Base-by-base conservation (phyloP, 306 rosid species). In the Malus sieversii region DNA sequence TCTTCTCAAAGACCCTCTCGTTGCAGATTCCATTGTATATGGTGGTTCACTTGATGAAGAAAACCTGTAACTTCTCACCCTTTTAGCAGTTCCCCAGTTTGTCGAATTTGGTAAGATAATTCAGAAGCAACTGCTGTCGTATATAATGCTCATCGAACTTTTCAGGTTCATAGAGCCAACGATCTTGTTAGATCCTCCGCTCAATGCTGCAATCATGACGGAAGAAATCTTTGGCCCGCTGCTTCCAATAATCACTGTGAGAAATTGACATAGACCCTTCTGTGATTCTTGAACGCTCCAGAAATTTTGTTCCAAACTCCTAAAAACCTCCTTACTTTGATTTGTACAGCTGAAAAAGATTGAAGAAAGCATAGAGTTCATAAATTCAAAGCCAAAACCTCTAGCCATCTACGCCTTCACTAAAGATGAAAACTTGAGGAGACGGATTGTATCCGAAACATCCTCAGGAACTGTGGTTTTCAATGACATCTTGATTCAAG, bases 161-260 rank as follows among this genome's bases (percentile, higher is more conserved):
- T 80, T 81, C 80, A 95, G 98, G 85, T 88, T 81, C 77, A 86
- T 95, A 14, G 97, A 95, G 87, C 97, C 97, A 55, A 95, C 95
- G 68, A 86, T 92, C 80, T 84, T 95, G 80, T 74, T 95, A 55
- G 84, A 95, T 84, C 98, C 98, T 79, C 98, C 98, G 11, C 82
- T 90, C 52, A 85, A 89, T 11, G 78, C 96, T 30, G 82, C 70
- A 68, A 80, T 95, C 75, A 90, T 92, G 97, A 83, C 74, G 13
- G 98, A 92, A 84, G 98, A 95, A 82, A 92, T 95, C 20, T 95
- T 95, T 70, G 98, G 98, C 2, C 97, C 97, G 1, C 29, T 95
- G 70, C 94, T 95, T 70, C 98, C 98, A 12, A 80, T 95, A 61
- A 92, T 95, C 88, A 92, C 96, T 16, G 98, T 95, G 82, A 92